Base-by-base conservation (phyloP, 78 protist species). In the Dictyostelium intermedium region DNA sequence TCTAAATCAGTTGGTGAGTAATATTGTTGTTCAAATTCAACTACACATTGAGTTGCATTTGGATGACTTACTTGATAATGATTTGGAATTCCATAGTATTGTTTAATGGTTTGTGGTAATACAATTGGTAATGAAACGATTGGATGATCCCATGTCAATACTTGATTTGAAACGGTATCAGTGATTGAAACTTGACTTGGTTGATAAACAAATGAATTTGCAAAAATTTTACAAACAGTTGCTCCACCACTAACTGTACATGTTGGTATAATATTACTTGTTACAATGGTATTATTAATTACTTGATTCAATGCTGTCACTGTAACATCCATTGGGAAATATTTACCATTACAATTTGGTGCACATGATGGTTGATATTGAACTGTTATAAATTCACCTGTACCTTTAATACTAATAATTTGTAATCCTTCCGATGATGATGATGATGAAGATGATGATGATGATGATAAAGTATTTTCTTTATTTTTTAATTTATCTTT, bases 21-120 rank as follows among this genome's bases (percentile, higher is more conserved):
- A 72, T 92, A 92, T 77, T 92, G 96, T 56, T 85, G 91, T 60
- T 80, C 84, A 32, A 92, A 92, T 43, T 92, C 96, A 30, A 81
- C 96, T 9, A 92, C 96, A 60, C 91, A 92, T 82, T 92, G 96
- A 18, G 96, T 92, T 2, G 83, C 76, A 7, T 32, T 18, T 66
- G 91, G 83, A 39, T 83, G 78, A 53, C 73, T 84, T 30, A 84
- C 96, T 37, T 39, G 32, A 73, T 84, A 84, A 80, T 61, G 45
- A 6, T 34, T 30, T 78, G 96, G 96, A 27, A 92, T 56, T 32
- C 87, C 85, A 35, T 84, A 92, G n/a, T 72, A 34, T 5, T 76
- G 7, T 84, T 85, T 85, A 70, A 92, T 85, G 9, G 81, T 32
- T 72, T 77, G 91, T 80, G 91, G 92, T 30, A 78, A 34, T 5